Base-by-base conservation (phyloP, 805 yeast genomes). In the Pichia phayaonensis region DNA sequence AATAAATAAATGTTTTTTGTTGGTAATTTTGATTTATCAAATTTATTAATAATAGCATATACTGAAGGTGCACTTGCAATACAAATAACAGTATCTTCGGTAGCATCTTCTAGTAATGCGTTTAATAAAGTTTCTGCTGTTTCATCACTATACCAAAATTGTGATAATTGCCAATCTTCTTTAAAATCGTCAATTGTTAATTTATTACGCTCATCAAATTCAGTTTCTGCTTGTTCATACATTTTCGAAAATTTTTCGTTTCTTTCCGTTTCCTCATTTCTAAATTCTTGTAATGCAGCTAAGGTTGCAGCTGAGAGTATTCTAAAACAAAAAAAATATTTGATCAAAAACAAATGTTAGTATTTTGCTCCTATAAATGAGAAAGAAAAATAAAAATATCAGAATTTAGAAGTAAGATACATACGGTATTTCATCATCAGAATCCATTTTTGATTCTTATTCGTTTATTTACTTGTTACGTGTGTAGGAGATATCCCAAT, bases 121-220 rank as follows among this genome's bases (percentile, higher is more conserved):
- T 76, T 77, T 0, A 88, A 94, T 20, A 88, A 65, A 0, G 68
- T 61, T 47, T 74, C 75, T 0, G 96, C 90, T 0, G 97, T 90
- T 3, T 71, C 67, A 53, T 88, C 90, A 50, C 76, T 70, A 62
- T 88, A 90, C 90, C 97, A 90, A 68, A 90, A 90, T 66, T 90
- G 97, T 1, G 96, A 88, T 39, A 90, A 72, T 61, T 88, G 94
- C 97, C 97, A 90, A 67, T 90, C 96, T 66, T 90, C 97, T 61
- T 85, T 74, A 65, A 90, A 90, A 39, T 80, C 73, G 48, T 83
- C 87, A 66, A 90, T 90, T 21, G 65, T 51, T 13, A 62, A 47
- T 13, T 48, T 39, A 21, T 49, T 50, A 45, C 65, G 59, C n/a
- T 61, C 59, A n/a, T 72, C 75, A 56, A 72, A 79, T 8, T 69